Percentiles rank a stretch among this genome's conserved stretches.
These are phyloP conservation scores for Petunia hybrid DNA, from an alignment of 305 asterid genomes.

Conservation along the genomic window DNA sequence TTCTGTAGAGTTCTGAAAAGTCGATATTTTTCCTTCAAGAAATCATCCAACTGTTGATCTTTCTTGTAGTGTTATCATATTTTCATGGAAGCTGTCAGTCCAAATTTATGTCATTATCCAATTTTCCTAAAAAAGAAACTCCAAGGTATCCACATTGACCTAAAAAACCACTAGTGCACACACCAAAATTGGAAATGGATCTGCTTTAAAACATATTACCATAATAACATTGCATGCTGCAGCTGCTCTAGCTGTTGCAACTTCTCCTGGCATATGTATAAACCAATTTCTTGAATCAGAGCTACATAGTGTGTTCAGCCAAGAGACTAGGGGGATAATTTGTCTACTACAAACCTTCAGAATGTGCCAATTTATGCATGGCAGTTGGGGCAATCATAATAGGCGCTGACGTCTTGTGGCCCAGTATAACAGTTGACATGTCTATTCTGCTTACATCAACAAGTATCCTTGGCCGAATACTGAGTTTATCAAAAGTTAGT, in stretches of 20 bases:
- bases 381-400: constrained; percentile 74
- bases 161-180: no score
- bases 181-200: not conserved
- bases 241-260: constrained; percentile 76
- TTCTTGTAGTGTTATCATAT: no score
- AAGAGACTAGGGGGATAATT: not conserved
- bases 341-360: constrained; percentile 53
- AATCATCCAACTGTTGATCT: no score
- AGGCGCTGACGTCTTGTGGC: constrained; percentile 61
- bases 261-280: constrained; percentile 57
- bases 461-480: constrained; percentile 68
- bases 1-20: no score
- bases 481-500: constrained; percentile 32
- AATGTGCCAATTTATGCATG: constrained; percentile 64
- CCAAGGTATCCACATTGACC: no score
- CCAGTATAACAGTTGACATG: constrained; percentile 61
- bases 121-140: no score
- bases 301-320: not conserved
- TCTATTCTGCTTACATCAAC: constrained; percentile 64
- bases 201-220: constrained; percentile 44
- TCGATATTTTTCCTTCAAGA: no score
- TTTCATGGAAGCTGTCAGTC: no score
- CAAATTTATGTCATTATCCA: not conserved
- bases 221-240: constrained; percentile 64
- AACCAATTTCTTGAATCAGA: constrained; percentile 19